These are phyloP conservation scores for Clohesyomyces aquaticus DNA, from an alignment of 495 filamentous ascomycete species.

Conservation along the genomic window DNA sequence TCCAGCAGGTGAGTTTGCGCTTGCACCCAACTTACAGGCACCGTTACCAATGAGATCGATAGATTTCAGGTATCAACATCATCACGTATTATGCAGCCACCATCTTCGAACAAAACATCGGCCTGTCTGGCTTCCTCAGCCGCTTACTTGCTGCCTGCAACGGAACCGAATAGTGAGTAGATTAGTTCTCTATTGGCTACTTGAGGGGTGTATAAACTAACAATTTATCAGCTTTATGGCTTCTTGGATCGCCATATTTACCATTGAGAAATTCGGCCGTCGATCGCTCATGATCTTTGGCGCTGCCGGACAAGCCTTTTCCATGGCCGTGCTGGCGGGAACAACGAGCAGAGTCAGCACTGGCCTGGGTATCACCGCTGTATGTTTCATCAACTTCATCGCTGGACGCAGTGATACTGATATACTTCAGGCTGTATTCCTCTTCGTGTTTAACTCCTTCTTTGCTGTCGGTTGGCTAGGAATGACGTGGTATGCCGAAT, in stretches of 20 bases:
- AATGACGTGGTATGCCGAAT: slow-evolving; percentile 51
- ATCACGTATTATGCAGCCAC: slow-evolving; percentile 65
- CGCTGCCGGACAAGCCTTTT: slow-evolving; percentile 76
- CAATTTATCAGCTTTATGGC: too few relatives aligned
- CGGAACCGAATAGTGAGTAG: slow-evolving; percentile 66
- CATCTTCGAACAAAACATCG: slow-evolving; percentile 63
- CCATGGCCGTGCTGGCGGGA: slow-evolving; percentile 77
- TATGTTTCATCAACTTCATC: too few relatives aligned
- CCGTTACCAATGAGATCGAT: neutral
- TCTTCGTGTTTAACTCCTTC: slow-evolving; percentile 66
- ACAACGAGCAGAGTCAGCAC: slow-evolving; percentile 24
- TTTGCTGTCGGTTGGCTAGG: slow-evolving; percentile 63
- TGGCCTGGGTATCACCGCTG: slow-evolving; percentile 30
- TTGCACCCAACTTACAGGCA: neutral
- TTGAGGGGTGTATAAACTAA: too few relatives aligned
- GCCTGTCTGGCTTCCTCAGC: slow-evolving; percentile 49
- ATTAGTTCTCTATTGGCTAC: too few relatives aligned
- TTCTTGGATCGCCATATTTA: slow-evolving; percentile 80
- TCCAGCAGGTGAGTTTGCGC: slow-evolving; percentile 67
- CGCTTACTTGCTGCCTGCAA: slow-evolving; percentile 50
- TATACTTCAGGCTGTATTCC: slow-evolving; percentile 51
- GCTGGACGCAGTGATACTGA: too few relatives aligned
- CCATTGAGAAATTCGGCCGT: slow-evolving; percentile 80
- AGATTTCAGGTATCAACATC: slow-evolving; percentile 63
- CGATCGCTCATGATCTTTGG: slow-evolving; percentile 79